Evolutionary conservation across 176 grass and related monocot species (phyloP).

Genomic region (Areca catechu): DNA sequence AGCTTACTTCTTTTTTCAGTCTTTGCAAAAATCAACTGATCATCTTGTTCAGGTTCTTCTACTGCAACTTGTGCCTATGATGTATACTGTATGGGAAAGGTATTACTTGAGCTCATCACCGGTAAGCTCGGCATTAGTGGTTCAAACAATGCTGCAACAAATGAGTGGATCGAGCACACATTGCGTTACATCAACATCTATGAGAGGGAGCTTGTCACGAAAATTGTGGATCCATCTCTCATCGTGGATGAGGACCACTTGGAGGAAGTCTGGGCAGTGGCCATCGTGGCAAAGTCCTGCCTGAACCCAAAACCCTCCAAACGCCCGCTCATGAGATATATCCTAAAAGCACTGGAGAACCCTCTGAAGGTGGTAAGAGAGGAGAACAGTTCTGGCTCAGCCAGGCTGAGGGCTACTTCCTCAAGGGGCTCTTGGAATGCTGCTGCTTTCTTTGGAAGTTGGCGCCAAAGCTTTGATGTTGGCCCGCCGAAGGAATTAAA

Average conservation of each 20-base stretch:
- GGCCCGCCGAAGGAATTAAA: conserved; percentile 52
- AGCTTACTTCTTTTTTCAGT: not conserved
- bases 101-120: conserved; percentile 84
- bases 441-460: conserved; percentile 74
- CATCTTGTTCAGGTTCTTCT: conserved; percentile 19
- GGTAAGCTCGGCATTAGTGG: conserved; percentile 67
- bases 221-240: conserved; percentile 81
- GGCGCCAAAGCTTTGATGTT: conserved; percentile 72
- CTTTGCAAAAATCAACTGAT: not conserved
- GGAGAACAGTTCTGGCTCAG: conserved; percentile 62
- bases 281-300: conserved; percentile 90
- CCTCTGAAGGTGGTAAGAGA: conserved; percentile 92
- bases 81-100: conserved; percentile 83
- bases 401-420: conserved; percentile 69
- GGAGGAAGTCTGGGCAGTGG: conserved; percentile 97
- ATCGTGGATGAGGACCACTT: conserved; percentile 95
- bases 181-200: conserved; percentile 71
- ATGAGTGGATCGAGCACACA: conserved; percentile 56
- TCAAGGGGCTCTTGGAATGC: conserved; percentile 96
- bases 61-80: conserved; percentile 66
- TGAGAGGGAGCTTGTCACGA: conserved; percentile 85
- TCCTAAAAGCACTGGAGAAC: conserved; percentile 86
- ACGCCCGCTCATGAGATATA: conserved; percentile 68
- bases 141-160: conserved; percentile 47
- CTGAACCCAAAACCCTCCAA: conserved; percentile 77